Evolutionary conservation across 192 early-diverging fungal genomes (phyloP).

Genomic region (Backusella australiensis): DNA sequence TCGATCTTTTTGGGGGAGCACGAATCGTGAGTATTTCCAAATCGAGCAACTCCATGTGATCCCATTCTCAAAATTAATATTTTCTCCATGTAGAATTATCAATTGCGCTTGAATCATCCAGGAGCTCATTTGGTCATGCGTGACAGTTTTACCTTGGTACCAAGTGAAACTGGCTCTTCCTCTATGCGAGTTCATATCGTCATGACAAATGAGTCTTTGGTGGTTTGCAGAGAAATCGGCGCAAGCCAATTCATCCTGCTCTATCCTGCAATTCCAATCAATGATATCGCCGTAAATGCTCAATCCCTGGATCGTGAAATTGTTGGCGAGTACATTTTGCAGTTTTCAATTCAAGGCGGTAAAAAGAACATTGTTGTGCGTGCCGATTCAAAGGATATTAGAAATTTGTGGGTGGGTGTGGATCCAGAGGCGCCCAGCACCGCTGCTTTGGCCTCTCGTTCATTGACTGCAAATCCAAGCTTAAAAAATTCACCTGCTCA

Average conservation of each 20-base stretch:
- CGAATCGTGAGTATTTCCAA: constrained; percentile 40
- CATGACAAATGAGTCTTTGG: constrained; percentile 36
- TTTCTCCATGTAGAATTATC: constrained; percentile 15
- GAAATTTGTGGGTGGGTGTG: constrained; percentile 17
- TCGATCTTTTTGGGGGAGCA: constrained; percentile 50
- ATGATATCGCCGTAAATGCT: constrained; percentile 36
- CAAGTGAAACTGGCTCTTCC: constrained; percentile 6
- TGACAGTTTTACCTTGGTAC: constrained; percentile 26
- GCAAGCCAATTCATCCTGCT: constrained; percentile 38
- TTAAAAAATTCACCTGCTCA: neutral
- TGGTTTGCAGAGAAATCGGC: constrained; percentile 18
- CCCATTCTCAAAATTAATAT: neutral
- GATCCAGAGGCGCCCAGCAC: neutral
- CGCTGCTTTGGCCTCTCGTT: neutral
- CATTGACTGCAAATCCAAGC: neutral
- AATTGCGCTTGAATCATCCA: constrained; percentile 18
- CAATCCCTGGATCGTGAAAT: constrained; percentile 11
- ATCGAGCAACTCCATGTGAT: neutral
- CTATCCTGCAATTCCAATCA: constrained; percentile 46
- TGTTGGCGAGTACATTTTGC: constrained; percentile 17
- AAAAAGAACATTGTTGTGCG: constrained; percentile 3
- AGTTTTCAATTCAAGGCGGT: constrained; percentile 1
- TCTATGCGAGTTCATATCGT: constrained; percentile 35
- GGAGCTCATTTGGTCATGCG: constrained; percentile 11
- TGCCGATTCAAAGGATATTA: constrained; percentile 8